A percentile compares a stretch with the other conserved stretches of the same genome.
phyloP scores from a whole-genome alignment of 306 rosid genomes.

The Quercus bicolor region DNA sequence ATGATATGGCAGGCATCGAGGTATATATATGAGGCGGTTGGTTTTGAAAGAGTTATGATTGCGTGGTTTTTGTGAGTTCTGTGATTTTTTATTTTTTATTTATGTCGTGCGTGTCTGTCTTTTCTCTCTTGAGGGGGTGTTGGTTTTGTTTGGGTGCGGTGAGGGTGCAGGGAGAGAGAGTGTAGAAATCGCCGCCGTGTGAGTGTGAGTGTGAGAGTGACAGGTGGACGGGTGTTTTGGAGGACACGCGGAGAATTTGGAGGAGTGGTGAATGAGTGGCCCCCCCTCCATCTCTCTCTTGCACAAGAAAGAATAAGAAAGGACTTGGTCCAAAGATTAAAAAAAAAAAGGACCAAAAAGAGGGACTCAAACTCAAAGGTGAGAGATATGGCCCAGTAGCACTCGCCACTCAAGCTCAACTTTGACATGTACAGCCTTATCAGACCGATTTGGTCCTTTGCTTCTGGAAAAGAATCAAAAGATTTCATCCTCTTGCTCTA shows the following conservation, averaged over 20 bases:
- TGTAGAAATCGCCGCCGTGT: constrained; percentile 11
- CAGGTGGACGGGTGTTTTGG: background rate
- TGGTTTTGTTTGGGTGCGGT: constrained; percentile 21
- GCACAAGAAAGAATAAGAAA: no score
- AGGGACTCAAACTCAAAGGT: no score
- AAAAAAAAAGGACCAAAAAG: no score
- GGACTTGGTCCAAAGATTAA: no score
- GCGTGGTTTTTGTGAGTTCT: background rate
- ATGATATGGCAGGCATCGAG: background rate
- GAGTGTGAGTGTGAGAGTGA: background rate
- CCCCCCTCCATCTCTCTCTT: no score
- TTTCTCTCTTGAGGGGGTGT: background rate
- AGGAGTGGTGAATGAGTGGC: background rate
- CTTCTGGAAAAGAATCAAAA: no score
- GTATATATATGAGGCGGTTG: constrained; percentile 44
- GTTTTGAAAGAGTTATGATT: constrained; percentile 23
- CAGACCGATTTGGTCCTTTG: no score
- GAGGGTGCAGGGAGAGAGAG: constrained; percentile 24
- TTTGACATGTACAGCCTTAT: no score
- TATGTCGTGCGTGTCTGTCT: background rate
- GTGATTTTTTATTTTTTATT: background rate
- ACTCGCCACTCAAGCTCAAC: no score
- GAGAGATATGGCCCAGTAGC: no score
- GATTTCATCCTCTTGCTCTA: no score
- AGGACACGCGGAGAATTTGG: constrained; percentile 26